Base-by-base conservation (phyloP, 208 protist genomes). In the Wallacemonas sp. region DNA sequence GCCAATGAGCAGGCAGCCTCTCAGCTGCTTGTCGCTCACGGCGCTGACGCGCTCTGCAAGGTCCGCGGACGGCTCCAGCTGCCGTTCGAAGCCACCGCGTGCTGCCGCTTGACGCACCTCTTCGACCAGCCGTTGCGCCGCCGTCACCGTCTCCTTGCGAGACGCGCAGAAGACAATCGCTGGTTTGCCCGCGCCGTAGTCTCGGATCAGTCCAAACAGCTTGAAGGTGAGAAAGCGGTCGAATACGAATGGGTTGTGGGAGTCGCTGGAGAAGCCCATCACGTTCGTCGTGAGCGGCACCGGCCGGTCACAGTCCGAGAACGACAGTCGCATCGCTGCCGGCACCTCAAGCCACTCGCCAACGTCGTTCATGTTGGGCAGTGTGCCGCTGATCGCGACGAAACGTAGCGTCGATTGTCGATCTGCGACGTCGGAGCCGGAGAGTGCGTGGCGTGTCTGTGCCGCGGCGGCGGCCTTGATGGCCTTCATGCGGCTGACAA, bases 301-400 rank as follows among this genome's bases (percentile, higher is more conserved):
- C 1, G 93, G 93, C 19, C 94, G 72, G 49, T 95, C 90, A 4
- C 68, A 47, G 17, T 76, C 65, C 5, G 81, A 80, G 52, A 97
- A 97, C 1, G 76, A 72, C 26, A 90, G 83, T 0, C 83, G 68
- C 62, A 79, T 78, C 16, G 39, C 36, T 5, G 68, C 71, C 11
- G 64, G 47, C 38, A 90, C 91, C 24, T 81, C 61, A 1, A 98
- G 79, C 94, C 95, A 98, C 55, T 87, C 71, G 2, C 86, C 93
- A 32, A 98, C 85, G 68, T 97, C 93, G 14, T 83, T 54, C 41
- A 91, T 79, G 68, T 98, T 98, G 0, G 94, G 90, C 44, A 98
- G 81, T n/a, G 96, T 98, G 11, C 90, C 96, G 61, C 90, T 96
- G 49, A 96, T 84, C 9, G 88, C 92, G 12, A 98, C 79, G 41